Conservation (phyloP, 225 moss, liverwort and hornwort species). For the Physcomitrium patens region DNA sequence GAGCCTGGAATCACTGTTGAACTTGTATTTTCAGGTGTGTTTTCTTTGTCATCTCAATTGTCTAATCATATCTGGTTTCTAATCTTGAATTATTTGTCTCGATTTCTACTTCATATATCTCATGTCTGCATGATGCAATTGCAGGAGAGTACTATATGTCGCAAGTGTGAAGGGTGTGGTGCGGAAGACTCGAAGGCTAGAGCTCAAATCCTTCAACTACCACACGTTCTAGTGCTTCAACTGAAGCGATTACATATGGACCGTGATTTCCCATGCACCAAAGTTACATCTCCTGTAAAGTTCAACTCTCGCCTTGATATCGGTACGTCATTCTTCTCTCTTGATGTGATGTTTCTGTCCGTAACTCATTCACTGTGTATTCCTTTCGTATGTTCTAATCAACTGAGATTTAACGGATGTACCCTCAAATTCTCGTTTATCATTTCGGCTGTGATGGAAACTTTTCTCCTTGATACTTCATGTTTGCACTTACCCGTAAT, state of each 20-base stretch:
- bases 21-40: conserved; percentile 53
- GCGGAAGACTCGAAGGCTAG: conserved; percentile 44
- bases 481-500: no score
- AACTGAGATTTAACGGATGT: neutral
- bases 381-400: no score
- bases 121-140: neutral
- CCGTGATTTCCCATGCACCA: conserved; percentile 57
- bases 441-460: no score
- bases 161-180: conserved; percentile 55
- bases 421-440: no score
- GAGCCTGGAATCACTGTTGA: conserved; percentile 49
- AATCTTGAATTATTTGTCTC: neutral
- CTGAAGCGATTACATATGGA: conserved; percentile 63
- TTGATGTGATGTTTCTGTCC: neutral
- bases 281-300: conserved; percentile 53
- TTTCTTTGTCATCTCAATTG: neutral
- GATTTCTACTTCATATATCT: neutral
- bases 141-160: conserved; percentile 52
- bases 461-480: no score
- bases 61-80: neutral
- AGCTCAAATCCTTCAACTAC: conserved; percentile 42
- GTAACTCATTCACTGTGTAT: no score
- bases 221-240: conserved; percentile 57
- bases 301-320: conserved; percentile 53
- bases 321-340: conserved; percentile 25